Evolutionary conservation across 2,329 filamentous ascomycete species (phyloP).

Genomic region (Fusarium albosuccineum): DNA sequence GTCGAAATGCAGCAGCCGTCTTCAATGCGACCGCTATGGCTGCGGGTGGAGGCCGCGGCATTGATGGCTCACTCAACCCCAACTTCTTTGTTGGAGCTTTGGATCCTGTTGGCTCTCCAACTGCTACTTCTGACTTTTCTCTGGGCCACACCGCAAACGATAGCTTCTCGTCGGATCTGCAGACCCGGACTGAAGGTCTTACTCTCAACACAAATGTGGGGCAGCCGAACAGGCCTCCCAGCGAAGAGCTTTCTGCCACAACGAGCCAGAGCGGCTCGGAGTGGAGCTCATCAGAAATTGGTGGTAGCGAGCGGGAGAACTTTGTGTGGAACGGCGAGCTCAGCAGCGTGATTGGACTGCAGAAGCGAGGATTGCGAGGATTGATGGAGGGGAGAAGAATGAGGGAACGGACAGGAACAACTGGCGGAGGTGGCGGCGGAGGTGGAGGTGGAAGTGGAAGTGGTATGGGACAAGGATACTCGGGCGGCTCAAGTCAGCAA

Average conservation of each 20-base stretch:
- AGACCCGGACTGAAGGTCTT: slow-evolving; percentile 55
- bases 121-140: slow-evolving; percentile 52
- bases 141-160: slow-evolving; percentile 48
- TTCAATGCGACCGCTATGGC: slow-evolving; percentile 99
- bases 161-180: slow-evolving; percentile 49
- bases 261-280: slow-evolving; percentile 67
- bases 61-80: slow-evolving; percentile 75
- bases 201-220: slow-evolving; percentile 63
- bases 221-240: slow-evolving; percentile 54
- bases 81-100: slow-evolving; percentile 70
- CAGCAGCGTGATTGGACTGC: slow-evolving; percentile 91
- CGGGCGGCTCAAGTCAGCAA: slow-evolving; percentile 45
- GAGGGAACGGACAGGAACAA: slow-evolving; percentile 75
- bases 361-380: slow-evolving; percentile 91
- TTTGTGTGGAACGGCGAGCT: slow-evolving; percentile 82
- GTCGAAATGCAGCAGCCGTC: slow-evolving; percentile 92
- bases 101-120: slow-evolving; percentile 56
- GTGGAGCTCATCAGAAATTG: slow-evolving; percentile 68
- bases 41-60: slow-evolving; percentile 89
- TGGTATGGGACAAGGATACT: slow-evolving; percentile 30
- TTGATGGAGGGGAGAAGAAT: slow-evolving; percentile 94
- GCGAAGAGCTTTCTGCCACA: slow-evolving; percentile 64
- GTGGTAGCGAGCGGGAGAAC: slow-evolving; percentile 62
- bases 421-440: slow-evolving; percentile 29
- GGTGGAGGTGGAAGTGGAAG: slow-evolving; percentile 18